A percentile compares a stretch with the other conserved stretches of the same genome.
Evolutionary conservation across 345 rosid species (phyloP).

Genomic region (Kandelia obovata): DNA sequence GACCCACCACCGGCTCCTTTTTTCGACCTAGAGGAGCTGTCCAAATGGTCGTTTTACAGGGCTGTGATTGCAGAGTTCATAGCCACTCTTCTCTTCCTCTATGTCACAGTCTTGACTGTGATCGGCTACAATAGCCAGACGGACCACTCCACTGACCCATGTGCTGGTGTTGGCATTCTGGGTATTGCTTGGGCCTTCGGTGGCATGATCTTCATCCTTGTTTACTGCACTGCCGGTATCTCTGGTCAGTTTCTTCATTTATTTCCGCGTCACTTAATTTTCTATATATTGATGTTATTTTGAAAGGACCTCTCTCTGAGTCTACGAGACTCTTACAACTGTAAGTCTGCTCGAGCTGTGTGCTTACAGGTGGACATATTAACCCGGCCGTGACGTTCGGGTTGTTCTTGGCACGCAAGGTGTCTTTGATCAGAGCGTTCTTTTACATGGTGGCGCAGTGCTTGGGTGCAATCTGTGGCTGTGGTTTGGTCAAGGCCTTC

Average conservation of each 20-base stretch:
- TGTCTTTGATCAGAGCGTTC: constrained; percentile 47
- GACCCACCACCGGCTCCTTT: constrained; percentile 76
- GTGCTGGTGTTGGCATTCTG: constrained; percentile 80
- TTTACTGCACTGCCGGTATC: constrained; percentile 90
- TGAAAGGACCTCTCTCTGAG: no score
- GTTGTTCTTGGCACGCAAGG: constrained; percentile 47
- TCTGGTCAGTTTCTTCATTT: constrained; percentile 46
- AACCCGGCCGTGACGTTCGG: constrained; percentile 66
- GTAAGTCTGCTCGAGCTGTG: no score
- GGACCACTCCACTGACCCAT: constrained; percentile 29
- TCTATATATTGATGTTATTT: no score
- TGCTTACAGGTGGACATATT: constrained; percentile 49
- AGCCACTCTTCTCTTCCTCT: constrained; percentile 78
- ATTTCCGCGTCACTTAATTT: not conserved
- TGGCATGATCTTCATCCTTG: constrained; percentile 93
- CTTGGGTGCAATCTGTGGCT: constrained; percentile 57
- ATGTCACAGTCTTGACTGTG: constrained; percentile 66
- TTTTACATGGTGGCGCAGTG: constrained; percentile 59
- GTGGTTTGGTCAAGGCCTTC: constrained; percentile 49
- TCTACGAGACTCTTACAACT: no score
- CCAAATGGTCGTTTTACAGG: constrained; percentile 69
- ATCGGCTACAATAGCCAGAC: constrained; percentile 72
- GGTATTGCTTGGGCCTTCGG: constrained; percentile 98
- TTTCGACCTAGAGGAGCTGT: constrained; percentile 53
- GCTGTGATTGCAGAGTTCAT: constrained; percentile 80